A percentile compares a stretch with the other conserved stretches of the same genome.
Evolutionary conservation across 2,329 filamentous ascomycete genomes (phyloP).

Genomic region (Aspergillus udagawae): DNA sequence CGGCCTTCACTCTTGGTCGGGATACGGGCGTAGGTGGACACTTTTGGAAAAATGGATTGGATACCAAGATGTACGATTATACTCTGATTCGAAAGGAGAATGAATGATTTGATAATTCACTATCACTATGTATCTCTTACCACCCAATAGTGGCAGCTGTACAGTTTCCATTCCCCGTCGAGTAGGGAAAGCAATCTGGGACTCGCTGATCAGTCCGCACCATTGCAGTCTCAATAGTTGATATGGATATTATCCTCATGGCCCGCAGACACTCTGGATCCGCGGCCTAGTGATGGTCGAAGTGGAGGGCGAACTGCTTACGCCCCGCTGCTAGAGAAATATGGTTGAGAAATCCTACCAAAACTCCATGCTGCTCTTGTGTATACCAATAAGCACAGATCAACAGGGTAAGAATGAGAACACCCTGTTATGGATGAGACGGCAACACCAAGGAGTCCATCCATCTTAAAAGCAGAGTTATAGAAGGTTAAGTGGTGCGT

Average conservation of each 20-base stretch:
- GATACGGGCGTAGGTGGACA: not conserved
- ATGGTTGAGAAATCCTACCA: conserved; percentile 7
- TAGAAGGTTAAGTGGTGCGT: conserved; percentile 9
- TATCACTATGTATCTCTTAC: conserved; percentile 1
- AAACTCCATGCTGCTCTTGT: conserved; percentile 12
- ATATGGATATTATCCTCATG: not conserved
- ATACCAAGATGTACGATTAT: not conserved
- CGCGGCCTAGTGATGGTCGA: conserved; percentile 1
- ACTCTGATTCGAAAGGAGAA: not conserved
- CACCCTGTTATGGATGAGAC: conserved; percentile 4
- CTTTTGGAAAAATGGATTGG: not conserved
- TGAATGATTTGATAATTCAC: not conserved
- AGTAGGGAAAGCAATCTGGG: not conserved
- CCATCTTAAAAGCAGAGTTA: conserved; percentile 4
- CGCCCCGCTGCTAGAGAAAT: conserved; percentile 8
- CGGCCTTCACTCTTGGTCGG: not conserved
- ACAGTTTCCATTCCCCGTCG: not conserved
- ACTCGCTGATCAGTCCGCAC: not conserved
- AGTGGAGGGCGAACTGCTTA: conserved; percentile 13
- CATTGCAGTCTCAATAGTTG: not conserved
- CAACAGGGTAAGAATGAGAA: conserved; percentile 6
- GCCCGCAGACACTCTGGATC: not conserved
- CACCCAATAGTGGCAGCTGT: not conserved
- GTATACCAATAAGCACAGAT: conserved; percentile 19
- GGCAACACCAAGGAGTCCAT: conserved; percentile 7